Evolutionary conservation across 2,329 filamentous ascomycete genomes (phyloP).

Genomic region (Aspergillus vadensis): DNA sequence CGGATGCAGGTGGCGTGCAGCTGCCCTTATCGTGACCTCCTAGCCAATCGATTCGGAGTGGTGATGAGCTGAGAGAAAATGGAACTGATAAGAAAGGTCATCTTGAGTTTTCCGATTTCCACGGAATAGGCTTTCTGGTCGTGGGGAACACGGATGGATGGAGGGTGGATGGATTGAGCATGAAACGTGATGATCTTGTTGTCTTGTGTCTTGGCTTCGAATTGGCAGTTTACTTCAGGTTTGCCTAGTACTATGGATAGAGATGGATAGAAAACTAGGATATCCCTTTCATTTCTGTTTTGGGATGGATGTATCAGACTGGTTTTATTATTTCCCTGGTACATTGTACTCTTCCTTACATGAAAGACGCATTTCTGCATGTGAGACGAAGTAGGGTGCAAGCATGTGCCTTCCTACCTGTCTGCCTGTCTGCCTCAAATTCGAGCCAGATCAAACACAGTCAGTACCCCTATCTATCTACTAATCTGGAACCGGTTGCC

Average conservation of each 20-base stretch:
- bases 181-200: not conserved
- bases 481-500: too few species aligned
- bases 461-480: too few species aligned
- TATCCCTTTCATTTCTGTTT: not conserved
- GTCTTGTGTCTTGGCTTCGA: not conserved
- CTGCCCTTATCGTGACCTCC: constrained; percentile 21
- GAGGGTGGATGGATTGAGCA: not conserved
- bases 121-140: not conserved
- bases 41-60: constrained; percentile 19
- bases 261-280: not conserved
- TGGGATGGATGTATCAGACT: not conserved
- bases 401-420: not conserved
- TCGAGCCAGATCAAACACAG: too few species aligned
- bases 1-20: constrained; percentile 18
- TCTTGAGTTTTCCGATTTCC: not conserved
- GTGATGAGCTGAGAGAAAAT: constrained; percentile 24
- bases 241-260: too few species aligned
- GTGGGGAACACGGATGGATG: too few species aligned
- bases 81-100: constrained; percentile 12
- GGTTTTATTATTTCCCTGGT: not conserved
- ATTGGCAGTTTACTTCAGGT: too few species aligned
- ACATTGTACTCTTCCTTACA: too few species aligned
- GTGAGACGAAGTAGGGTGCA: not conserved
- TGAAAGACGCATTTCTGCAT: too few species aligned
- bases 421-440: not conserved